These are phyloP conservation scores for Pythium vanterpoolii DNA, from an alignment of 352 stramenopile genomes.

Conservation along the genomic window DNA sequence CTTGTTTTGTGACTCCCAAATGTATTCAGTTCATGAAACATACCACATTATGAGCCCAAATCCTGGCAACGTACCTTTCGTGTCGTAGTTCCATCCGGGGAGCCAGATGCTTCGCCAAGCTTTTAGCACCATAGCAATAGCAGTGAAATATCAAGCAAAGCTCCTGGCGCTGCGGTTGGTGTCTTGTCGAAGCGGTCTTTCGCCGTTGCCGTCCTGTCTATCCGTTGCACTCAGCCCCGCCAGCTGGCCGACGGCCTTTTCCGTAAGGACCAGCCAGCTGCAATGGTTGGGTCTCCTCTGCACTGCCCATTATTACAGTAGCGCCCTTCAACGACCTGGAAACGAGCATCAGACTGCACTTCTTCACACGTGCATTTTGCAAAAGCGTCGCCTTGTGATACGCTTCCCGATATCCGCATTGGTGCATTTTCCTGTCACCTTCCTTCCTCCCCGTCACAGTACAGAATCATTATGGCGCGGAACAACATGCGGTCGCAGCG, in stretches of 20 bases:
- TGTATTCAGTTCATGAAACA: not conserved
- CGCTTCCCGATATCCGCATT: too few species aligned
- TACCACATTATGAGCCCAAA: not conserved
- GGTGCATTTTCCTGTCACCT: not conserved
- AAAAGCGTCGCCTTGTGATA: too few species aligned
- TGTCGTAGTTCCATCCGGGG: constrained; percentile 6
- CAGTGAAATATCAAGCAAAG: not conserved
- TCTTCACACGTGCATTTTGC: not conserved
- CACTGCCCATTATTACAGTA: too few species aligned
- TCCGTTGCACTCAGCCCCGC: not conserved
- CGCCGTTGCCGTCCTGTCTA: not conserved
- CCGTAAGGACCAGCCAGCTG: not conserved
- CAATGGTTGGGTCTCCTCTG: not conserved
- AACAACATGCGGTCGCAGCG: not conserved
- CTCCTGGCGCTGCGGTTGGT: not conserved
- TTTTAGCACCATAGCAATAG: constrained; percentile 19
- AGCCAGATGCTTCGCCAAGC: constrained; percentile 21
- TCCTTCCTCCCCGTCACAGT: not conserved
- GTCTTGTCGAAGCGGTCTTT: not conserved
- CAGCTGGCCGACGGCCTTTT: constrained; percentile 4
- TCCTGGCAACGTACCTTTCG: not conserved
- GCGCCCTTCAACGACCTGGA: constrained; percentile 2
- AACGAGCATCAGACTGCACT: not conserved
- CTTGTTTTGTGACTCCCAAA: constrained; percentile 14
- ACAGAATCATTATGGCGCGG: not conserved